Base-by-base conservation (phyloP, 306 rosid genomes). In the Trichosanthes cucumerina region DNA sequence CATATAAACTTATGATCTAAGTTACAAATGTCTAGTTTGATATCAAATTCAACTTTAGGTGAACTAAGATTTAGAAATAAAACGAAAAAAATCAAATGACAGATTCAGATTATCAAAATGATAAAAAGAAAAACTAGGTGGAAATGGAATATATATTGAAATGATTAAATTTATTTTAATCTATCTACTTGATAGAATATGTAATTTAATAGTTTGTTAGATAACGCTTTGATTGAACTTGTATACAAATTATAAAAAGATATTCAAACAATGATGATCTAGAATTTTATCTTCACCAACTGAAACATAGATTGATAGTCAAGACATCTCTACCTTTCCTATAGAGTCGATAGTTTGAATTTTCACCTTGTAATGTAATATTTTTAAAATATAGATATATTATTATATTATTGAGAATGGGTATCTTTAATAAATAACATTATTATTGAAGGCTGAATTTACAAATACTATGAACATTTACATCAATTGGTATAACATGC, bases 401-500 rank as follows among this genome's bases (percentile, higher is more conserved):
- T 57, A 23, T 59, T 1, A 26, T 24, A 24, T 23, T 14, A 14
- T 62, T 14, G 44, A 16, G 23, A 33, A 63, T 63, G 6, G 33
- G 1, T 41, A 68, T 68, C 43, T 19, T 38, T 66, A 50, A 66
- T 66, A 10, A 1, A 19, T 38, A 66, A 38, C 31, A 19, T 10
- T 4, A 38, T 10, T 4, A 38, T 38, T n/a, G 31, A 11, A 21
- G 75, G 52, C 33, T 39, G 75, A 21, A 41, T 4, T 68, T 38
- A n/a, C 52, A 68, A 68, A 41, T 68, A 5, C n/a, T 2, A 21
- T 43, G 75, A 18, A 16, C 31, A 68, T n/a, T 64, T 64, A 68
- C 75, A 9, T 21, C 19, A 41, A 79, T 41, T 39, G 39, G 26
- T 52, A 71, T 79, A 68, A 47, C 41, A 53, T 88, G 90, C 93